Evolutionary conservation across 176 grass and related monocot species (phyloP).

Genomic region (Puccinellia tenuiflora): DNA sequence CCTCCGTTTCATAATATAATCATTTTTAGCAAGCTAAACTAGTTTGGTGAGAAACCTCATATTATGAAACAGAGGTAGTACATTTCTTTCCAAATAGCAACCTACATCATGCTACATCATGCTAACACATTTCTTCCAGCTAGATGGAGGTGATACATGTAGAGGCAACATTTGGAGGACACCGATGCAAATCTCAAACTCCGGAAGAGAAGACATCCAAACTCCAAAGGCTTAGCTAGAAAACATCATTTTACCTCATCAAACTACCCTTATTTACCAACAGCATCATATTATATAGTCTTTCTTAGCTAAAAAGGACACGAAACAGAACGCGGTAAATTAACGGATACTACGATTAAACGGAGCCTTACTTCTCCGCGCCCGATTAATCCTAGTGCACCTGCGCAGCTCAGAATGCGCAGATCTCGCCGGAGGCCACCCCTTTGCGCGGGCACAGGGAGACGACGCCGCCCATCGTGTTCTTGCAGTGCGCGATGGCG

Average conservation of each 20-base stretch:
- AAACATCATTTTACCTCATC: slow-evolving; percentile 29
- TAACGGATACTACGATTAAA: slow-evolving; percentile 45
- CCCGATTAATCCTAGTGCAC: slow-evolving; percentile 29
- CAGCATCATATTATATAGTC: slow-evolving; percentile 16
- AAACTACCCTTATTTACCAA: slow-evolving; percentile 58
- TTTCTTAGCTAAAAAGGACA: slow-evolving; percentile 23
- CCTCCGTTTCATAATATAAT: too few relatives aligned
- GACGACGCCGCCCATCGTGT: slow-evolving; percentile 45
- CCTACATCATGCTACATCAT: background rate
- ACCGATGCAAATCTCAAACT: slow-evolving; percentile 33
- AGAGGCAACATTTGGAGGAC: slow-evolving; percentile 13
- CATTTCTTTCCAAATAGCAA: background rate
- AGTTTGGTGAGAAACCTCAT: too few relatives aligned
- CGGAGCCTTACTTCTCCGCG: slow-evolving; percentile 27
- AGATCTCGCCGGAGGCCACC: slow-evolving; percentile 25
- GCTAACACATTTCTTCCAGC: background rate
- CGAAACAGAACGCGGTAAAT: slow-evolving; percentile 12
- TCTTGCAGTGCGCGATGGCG: slow-evolving; percentile 98
- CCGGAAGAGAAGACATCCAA: background rate
- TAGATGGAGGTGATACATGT: background rate
- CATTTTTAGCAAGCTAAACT: too few relatives aligned
- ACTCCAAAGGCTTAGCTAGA: too few relatives aligned
- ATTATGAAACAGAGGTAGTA: too few relatives aligned
- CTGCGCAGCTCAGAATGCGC: slow-evolving; percentile 33
- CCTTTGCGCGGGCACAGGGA: slow-evolving; percentile 16